Evolutionary conservation across 2,329 filamentous ascomycete species (phyloP), one percentile per base, ranked within the genome.

Genomic region (Mollisiaceae sp.): DNA sequence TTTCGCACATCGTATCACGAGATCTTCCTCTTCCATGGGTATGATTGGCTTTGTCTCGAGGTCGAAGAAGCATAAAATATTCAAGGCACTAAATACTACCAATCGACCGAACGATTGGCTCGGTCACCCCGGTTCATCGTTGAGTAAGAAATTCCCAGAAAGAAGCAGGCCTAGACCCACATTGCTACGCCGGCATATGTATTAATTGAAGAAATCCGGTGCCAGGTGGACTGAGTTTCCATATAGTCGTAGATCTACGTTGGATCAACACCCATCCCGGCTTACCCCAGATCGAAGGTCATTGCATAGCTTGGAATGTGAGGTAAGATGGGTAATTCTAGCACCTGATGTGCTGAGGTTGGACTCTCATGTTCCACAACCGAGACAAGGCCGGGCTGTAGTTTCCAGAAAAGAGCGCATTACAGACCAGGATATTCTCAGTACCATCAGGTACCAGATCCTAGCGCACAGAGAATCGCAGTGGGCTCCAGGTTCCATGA

Each of bases 1-100:
- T 55, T 22, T 62, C 27, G 12, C 12, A n/a, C 15, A 41, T 54
- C 36, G 60, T 41, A 41, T 56, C 60, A 62, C 50, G 50, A 56
- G 50, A 55, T 35, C n/a, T 27, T 35, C 36, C 3, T 36, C 8
- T 41, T 18, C 8, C 20, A 52, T 24, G 24, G 24, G 47, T 27
- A 12, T 32, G 4, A 24, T 52, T 24, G 47, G 47, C 22, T 20
- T 52, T 12, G 11, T 14, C 47, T 24, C 9, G 47, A 32, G 20
- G 18, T 52, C 20, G 24, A 32, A 52, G 9, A 20, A 20, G 20
- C 20, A 52, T 24, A 20, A 52, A 11, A 52, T 24, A 32, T 32
- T 32, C 22, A 52, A 52, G 47, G 47, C 47, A 52, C 24, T 2
- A 20, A 45, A 18, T 24, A 2, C 22, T 52, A 52, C 24, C 47